Base-by-base conservation (phyloP, 129 eudicot genomes). In the Tagetes erecta region DNA sequence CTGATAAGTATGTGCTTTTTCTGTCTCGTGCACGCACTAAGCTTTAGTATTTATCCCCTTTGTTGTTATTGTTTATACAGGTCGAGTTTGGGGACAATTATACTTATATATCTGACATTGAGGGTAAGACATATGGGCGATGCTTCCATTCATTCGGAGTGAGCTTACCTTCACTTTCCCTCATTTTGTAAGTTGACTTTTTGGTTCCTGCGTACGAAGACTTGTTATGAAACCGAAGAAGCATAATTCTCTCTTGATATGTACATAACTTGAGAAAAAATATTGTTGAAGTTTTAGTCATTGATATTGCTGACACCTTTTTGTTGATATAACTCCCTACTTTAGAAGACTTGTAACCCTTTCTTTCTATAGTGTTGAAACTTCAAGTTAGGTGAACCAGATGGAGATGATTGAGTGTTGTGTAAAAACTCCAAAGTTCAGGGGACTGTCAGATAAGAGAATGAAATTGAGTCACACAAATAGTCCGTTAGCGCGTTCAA, bases 11-110 rank as follows among this genome's bases (percentile, higher is more conserved):
- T n/a, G n/a, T n/a, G n/a, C n/a, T n/a, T n/a, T n/a, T n/a, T n/a
- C n/a, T n/a, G n/a, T n/a, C n/a, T n/a, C n/a, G n/a, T n/a, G n/a
- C n/a, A n/a, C n/a, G n/a, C n/a, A n/a, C n/a, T n/a, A 44, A 44
- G 8, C 39, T 53, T 8, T 8, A 2, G 5, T 9, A 45, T 39
- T 41, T 71, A 2, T 2, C 46, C 51, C 35, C 45, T 79, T 77
- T 3, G 6, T n/a, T 75, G 38, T 52, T 12, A 63, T 64, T 38
- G 53, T 52, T 40, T 65, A 30, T 66, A 39, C 88, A 92, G 98
- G 92, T 92, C 98, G 5, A 87, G 89, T 74, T 71, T 89, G 87
- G 98, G 98, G 80, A 92, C 98, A 35, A 64, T 92, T 44, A 86
- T 92, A 76, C 70, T 92, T 42, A 92, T 92, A 75, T 87, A 82